Base-by-base conservation (phyloP, 2,329 filamentous ascomycete genomes). In the Alternaria brassicicola region DNA sequence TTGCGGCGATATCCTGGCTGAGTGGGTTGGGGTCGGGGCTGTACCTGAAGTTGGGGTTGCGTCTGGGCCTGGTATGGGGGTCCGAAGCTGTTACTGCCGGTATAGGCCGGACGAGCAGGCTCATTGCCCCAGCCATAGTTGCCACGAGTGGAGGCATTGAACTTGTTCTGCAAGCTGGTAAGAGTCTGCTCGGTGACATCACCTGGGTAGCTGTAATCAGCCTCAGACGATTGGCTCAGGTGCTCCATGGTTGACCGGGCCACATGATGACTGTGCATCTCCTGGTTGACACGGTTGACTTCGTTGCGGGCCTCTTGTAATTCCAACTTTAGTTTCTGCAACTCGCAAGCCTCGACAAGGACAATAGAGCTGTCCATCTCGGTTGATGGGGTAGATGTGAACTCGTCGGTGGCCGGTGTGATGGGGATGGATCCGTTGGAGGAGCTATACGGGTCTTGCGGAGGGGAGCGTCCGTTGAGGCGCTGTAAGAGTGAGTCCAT, bases 401-500 rank as follows among this genome's bases (percentile, higher is more conserved):
- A 83, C 23, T 78, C 78, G 51, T 89, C 86, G 2, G 82, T 84
- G 15, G 84, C 85, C 35, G 88, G 85, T 9, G 86, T 89, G 57
- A 88, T 83, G 2, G 88, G 85, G 28, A 89, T 75, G 2, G 88
- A 89, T 65, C 79, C 85, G 76, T 80, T 86, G 8, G 85, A 78
- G 4, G 85, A 78, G 54, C 68, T 89, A 86, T 74, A 86, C 69
- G 92, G 89, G 28, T 76, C 67, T 4, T 67, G 62, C 3, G 73
- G 68, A 26, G 72, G 70, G 2, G 73, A 72, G 6, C 68, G 70
- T 74, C 93, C 88, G n/a, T 86, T 86, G 46, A 94, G 83, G 72
- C 88, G 90, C 55, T 89, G 86, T 63, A 93, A 80, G 50, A 93
- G 85, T 59, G 88, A 88, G 68, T 95, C 91, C 60, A 76, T 72